phyloP scores from a whole-genome alignment of 495 filamentous ascomycete genomes.

The Aspergillus sparsus region DNA sequence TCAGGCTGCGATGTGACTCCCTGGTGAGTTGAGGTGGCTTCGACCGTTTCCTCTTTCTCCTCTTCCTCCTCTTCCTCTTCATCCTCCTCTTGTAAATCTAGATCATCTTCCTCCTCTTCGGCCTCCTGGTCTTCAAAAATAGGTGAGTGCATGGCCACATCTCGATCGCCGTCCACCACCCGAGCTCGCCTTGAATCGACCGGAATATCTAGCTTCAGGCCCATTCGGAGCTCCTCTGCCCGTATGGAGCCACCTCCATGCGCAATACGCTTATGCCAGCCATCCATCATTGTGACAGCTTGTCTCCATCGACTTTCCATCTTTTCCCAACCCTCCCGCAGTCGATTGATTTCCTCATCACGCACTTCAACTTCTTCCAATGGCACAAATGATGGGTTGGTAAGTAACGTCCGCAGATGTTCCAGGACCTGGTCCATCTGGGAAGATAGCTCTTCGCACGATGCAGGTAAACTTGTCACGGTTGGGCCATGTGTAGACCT shows the following conservation, averaged over 20 bases:
- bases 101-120: slow-evolving; percentile 38
- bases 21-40: slow-evolving; percentile 20
- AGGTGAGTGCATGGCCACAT: slow-evolving; percentile 42
- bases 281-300: slow-evolving; percentile 84
- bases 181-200: slow-evolving; percentile 50
- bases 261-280: slow-evolving; percentile 83
- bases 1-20: slow-evolving; percentile 24
- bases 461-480: slow-evolving; percentile 50
- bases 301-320: slow-evolving; percentile 92
- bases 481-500: slow-evolving; percentile 32
- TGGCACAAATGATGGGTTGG: slow-evolving; percentile 93
- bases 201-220: slow-evolving; percentile 66
- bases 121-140: slow-evolving; percentile 56
- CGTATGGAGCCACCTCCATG: slow-evolving; percentile 77
- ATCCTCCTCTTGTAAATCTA: slow-evolving; percentile 31
- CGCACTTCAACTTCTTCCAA: slow-evolving; percentile 90
- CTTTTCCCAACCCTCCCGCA: slow-evolving; percentile 83
- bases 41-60: slow-evolving; percentile 31
- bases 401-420: slow-evolving; percentile 78
- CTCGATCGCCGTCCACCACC: slow-evolving; percentile 15
- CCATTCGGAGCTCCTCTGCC: slow-evolving; percentile 78
- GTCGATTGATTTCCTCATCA: slow-evolving; percentile 81
- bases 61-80: slow-evolving; percentile 45
- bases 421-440: slow-evolving; percentile 75
- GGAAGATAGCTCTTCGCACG: slow-evolving; percentile 68